Evolutionary conservation across 1,284 basidiomycete species (phyloP).

Genomic region (Trametes sp.): DNA sequence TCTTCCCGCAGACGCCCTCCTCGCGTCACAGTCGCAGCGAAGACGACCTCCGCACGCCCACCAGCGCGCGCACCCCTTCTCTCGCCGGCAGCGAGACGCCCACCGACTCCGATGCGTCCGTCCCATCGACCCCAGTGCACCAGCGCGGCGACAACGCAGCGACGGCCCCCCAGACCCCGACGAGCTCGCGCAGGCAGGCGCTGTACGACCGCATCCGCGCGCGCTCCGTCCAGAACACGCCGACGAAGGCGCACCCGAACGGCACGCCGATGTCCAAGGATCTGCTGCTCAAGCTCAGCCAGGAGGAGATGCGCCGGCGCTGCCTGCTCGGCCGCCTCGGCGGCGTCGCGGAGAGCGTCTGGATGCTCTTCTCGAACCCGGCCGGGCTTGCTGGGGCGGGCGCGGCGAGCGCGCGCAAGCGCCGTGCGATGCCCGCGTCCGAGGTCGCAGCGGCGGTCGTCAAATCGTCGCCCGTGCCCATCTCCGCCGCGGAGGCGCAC

Average conservation of each 20-base stretch:
- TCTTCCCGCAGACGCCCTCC: constrained; percentile 52
- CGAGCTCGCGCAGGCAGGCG: constrained; percentile 75
- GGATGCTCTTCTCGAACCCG: constrained; percentile 82
- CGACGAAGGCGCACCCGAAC: constrained; percentile 60
- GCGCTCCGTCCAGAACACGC: constrained; percentile 69
- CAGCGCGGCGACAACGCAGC: constrained; percentile 61
- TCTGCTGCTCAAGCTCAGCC: constrained; percentile 71
- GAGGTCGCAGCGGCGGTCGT: constrained; percentile 73
- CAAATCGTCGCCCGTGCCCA: constrained; percentile 80
- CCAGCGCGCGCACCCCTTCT: constrained; percentile 34
- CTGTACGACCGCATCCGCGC: constrained; percentile 81
- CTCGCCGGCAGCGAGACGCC: constrained; percentile 39
- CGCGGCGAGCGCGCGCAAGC: constrained; percentile 62
- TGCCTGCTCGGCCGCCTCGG: constrained; percentile 79
- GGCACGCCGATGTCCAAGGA: constrained; percentile 63
- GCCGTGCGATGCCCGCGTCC: constrained; percentile 66
- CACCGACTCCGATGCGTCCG: constrained; percentile 46
- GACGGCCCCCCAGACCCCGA: constrained; percentile 71
- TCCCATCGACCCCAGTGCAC: constrained; percentile 70
- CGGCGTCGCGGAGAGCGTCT: constrained; percentile 83
- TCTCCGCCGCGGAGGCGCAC: constrained; percentile 75
- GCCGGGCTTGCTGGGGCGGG: constrained; percentile 55
- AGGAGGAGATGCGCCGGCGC: constrained; percentile 76
- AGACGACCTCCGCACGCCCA: constrained; percentile 31
- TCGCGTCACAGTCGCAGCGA: constrained; percentile 36